Evolutionary conservation across 345 rosid genomes (phyloP).

Genomic region (Citrus australasica): DNA sequence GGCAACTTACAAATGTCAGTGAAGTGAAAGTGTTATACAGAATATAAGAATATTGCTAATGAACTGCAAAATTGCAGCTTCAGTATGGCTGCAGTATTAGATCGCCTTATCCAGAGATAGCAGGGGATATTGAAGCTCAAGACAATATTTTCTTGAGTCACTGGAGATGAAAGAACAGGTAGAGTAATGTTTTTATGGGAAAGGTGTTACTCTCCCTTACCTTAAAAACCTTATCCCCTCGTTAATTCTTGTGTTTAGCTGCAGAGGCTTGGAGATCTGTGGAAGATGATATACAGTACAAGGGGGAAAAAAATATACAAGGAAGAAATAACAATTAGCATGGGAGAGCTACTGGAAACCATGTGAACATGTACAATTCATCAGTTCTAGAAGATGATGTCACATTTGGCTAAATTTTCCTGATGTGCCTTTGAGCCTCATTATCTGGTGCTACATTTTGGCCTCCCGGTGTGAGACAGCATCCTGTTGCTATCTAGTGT

Average conservation of each 20-base stretch:
- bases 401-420: neutral
- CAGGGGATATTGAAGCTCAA: neutral
- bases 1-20: neutral
- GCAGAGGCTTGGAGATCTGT: neutral
- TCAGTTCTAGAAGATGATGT: neutral
- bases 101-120: neutral
- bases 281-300: neutral
- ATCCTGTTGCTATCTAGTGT: neutral
- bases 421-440: neutral
- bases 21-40: neutral
- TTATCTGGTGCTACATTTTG: neutral
- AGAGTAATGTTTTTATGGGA: neutral
- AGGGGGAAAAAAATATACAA: too few relatives aligned
- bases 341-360: neutral
- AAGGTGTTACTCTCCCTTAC: neutral
- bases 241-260: neutral
- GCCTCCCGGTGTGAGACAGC: neutral
- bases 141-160: neutral
- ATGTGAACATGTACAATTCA: neutral
- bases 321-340: neutral
- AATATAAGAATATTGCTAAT: neutral
- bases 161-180: too few relatives aligned
- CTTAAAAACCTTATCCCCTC: neutral
- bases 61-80: neutral
- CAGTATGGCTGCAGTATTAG: neutral